Percentiles rank a stretch among this genome's conserved stretches.
phyloP scores from a whole-genome alignment of 495 filamentous ascomycete species.

The Barbatosphaeria neglecta region DNA sequence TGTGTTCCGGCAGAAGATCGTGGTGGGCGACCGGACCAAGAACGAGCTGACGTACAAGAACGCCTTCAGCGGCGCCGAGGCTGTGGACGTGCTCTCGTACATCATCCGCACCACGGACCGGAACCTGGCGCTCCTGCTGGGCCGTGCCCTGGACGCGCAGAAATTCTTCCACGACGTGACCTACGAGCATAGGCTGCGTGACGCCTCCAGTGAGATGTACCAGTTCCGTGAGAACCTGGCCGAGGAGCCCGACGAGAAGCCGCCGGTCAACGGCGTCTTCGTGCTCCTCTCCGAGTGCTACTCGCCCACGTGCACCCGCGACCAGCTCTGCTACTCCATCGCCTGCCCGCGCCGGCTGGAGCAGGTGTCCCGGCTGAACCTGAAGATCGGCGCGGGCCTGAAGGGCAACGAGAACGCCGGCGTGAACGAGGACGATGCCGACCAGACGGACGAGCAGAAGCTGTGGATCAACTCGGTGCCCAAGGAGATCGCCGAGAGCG shows the following conservation, averaged over 20 bases:
- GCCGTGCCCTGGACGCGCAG: slow-evolving; percentile 88
- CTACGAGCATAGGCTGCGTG: slow-evolving; percentile 89
- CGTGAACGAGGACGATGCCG: slow-evolving; percentile 68
- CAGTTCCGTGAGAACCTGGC: slow-evolving; percentile 90
- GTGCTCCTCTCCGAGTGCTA: slow-evolving; percentile 95
- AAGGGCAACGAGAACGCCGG: slow-evolving; percentile 68
- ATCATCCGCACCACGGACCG: slow-evolving; percentile 96
- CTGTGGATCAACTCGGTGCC: slow-evolving; percentile 98
- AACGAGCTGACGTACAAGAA: slow-evolving; percentile 96
- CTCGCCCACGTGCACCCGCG: slow-evolving; percentile 89
- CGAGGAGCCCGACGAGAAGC: slow-evolving; percentile 64
- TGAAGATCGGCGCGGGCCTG: slow-evolving; percentile 81
- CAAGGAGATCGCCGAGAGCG: slow-evolving; percentile 82
- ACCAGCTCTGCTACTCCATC: slow-evolving; percentile 95
- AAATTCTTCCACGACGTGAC: slow-evolving; percentile 99
- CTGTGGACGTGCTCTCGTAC: slow-evolving; percentile 84
- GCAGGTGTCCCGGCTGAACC: slow-evolving; percentile 84
- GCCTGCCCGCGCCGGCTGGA: slow-evolving; percentile 90
- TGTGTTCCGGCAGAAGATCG: slow-evolving; percentile 75
- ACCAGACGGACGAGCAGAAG: slow-evolving; percentile 90
- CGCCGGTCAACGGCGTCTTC: slow-evolving; percentile 89
- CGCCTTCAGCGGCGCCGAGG: slow-evolving; percentile 87
- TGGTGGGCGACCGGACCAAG: slow-evolving; percentile 77
- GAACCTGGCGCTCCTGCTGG: slow-evolving; percentile 87
- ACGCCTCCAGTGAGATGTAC: slow-evolving; percentile 84